phyloP scores from a whole-genome alignment of 768 basidiomycete genomes.

The Mrakia gelida region DNA sequence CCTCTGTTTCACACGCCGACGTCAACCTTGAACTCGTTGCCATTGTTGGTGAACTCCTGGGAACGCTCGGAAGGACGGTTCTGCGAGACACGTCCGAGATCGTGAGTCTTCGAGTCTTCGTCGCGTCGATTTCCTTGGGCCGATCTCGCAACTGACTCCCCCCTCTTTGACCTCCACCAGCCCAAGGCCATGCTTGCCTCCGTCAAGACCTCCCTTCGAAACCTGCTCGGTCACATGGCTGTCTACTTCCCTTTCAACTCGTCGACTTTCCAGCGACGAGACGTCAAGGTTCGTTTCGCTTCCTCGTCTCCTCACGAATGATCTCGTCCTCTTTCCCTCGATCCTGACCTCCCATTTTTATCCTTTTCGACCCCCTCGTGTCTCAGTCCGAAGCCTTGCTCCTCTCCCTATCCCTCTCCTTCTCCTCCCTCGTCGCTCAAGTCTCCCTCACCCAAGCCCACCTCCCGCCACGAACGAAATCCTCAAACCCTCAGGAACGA shows the following conservation, averaged over 20 bases:
- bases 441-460: slow-evolving; percentile 35
- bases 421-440: slow-evolving; percentile 40
- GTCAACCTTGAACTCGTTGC: slow-evolving; percentile 24
- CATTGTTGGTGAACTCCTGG: slow-evolving; percentile 18
- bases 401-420: slow-evolving; percentile 38
- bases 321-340: neutral
- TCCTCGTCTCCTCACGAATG: slow-evolving; percentile 11
- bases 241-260: slow-evolving; percentile 74
- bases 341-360: too few species aligned
- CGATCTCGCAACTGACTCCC: too few species aligned
- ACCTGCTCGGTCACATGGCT: slow-evolving; percentile 66
- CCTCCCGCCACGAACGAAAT: slow-evolving; percentile 29
- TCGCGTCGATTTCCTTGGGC: too few species aligned
- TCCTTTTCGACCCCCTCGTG: neutral
- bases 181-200: slow-evolving; percentile 33
- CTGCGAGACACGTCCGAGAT: slow-evolving; percentile 12
- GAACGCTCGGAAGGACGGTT: slow-evolving; percentile 21
- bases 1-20: slow-evolving; percentile 23
- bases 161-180: slow-evolving; percentile 27
- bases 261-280: slow-evolving; percentile 44
- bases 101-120: slow-evolving; percentile 18
- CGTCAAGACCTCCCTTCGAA: slow-evolving; percentile 52
- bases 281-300: slow-evolving; percentile 55
- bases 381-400: slow-evolving; percentile 52
- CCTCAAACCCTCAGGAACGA: slow-evolving; percentile 16